Conservation (phyloP, 345 rosid species). For the Draba incana region DNA sequence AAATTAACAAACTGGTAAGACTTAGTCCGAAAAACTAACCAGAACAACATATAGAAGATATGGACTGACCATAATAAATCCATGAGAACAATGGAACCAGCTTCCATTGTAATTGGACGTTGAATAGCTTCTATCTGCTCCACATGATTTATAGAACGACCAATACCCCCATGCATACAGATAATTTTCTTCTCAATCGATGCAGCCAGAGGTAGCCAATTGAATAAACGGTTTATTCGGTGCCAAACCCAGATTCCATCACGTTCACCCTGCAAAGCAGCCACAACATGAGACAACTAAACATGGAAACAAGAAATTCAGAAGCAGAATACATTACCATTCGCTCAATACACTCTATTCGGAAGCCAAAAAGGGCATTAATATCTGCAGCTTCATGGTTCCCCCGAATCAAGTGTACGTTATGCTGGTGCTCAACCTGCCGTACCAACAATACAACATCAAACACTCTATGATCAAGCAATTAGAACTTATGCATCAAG, state of each 20-base stretch:
- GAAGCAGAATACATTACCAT: slow-evolving; percentile 56
- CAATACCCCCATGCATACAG: slow-evolving; percentile 98
- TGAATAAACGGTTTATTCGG: slow-evolving; percentile 85
- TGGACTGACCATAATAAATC: slow-evolving; percentile 79
- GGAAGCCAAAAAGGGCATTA: slow-evolving; percentile 93
- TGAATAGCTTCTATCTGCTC: slow-evolving; percentile 89
- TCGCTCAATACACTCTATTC: slow-evolving; percentile 93
- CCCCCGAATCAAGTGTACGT: slow-evolving; percentile 91
- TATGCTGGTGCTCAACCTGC: slow-evolving; percentile 82
- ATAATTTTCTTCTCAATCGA: slow-evolving; percentile 86
- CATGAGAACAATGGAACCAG: slow-evolving; percentile 91
- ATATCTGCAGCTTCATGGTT: slow-evolving; percentile 98
- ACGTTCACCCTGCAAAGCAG: slow-evolving; percentile 71
- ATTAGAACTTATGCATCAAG: slow-evolving; percentile 25
- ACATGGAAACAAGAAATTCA: slow-evolving; percentile 20
- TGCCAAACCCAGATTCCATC: slow-evolving; percentile 98
- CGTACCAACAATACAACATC: slow-evolving; percentile 33
- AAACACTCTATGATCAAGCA: slow-evolving; percentile 28
- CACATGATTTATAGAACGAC: slow-evolving; percentile 88
- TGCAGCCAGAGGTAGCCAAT: slow-evolving; percentile 95
- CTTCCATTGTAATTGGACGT: slow-evolving; percentile 95
- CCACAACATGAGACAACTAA: slow-evolving; percentile 30
- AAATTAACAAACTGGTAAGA: slow-evolving; percentile 21
- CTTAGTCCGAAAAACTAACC: slow-evolving; percentile 18
- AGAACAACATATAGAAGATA: slow-evolving; percentile 16